Conservation (phyloP, 805 yeast genomes). For the Metschnikowia lochheadii region DNA sequence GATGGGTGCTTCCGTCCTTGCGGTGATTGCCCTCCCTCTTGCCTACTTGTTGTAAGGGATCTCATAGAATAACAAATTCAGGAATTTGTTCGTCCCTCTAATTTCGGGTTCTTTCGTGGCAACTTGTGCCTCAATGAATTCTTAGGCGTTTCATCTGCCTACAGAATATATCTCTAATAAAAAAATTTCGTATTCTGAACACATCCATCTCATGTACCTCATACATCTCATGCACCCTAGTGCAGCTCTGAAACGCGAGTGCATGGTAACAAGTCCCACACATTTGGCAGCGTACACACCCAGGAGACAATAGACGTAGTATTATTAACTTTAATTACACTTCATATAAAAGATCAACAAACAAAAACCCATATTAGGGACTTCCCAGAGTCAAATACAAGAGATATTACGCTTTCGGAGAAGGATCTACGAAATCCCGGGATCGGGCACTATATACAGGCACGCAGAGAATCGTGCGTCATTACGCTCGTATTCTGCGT, state of each 20-base stretch:
- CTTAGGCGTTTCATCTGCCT: neutral
- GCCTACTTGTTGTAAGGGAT: slow-evolving; percentile 32
- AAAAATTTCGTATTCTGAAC: neutral
- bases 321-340: no score
- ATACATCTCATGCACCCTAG: neutral
- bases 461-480: neutral
- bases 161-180: neutral
- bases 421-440: no score
- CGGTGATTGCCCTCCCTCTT: slow-evolving; percentile 30
- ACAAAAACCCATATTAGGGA: no score
- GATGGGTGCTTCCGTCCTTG: slow-evolving; percentile 25
- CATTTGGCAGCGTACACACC: neutral
- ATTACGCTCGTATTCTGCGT: neutral
- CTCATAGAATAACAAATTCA: neutral
- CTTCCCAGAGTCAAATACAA: no score
- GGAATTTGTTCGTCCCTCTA: neutral
- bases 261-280: slow-evolving; percentile 1
- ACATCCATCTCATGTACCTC: neutral
- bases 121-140: neutral
- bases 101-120: slow-evolving; percentile 1
- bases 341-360: no score
- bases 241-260: slow-evolving; percentile 1
- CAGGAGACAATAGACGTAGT: neutral
- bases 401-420: no score
- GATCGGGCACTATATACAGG: neutral